Base-by-base conservation (phyloP, 441 rosid genomes). In the Pelargonium citronellum region DNA sequence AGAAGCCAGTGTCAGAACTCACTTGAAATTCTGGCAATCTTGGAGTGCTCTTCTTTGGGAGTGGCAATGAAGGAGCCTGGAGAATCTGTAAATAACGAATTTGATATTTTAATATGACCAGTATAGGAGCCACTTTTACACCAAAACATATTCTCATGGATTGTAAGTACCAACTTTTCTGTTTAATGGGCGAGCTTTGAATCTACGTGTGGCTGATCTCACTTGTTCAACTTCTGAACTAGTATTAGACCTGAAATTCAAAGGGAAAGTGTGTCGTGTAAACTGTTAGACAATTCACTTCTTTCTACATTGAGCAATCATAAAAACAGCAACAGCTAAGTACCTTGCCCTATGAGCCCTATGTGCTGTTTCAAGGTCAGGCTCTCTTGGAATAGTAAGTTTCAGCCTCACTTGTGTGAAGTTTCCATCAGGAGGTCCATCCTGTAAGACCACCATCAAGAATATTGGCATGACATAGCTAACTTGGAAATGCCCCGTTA, bases 101-200 rank as follows among this genome's bases (percentile, higher is more conserved):
- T 60, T 74, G 41, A 76, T 27, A 62, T 8, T 5, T 62, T 72
- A 62, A 47, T 11, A 64, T 43, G 43, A 64, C 46, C 16, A 69
- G 68, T 67, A 7, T 70, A 27, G 47, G 61, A 75, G 47, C 20
- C 34, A 44, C 41, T 43, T 11, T 51, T 13, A 19, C 20, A 75
- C 53, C 39, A 73, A 61, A 47, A 61, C 58, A 5, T 65, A 53
- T 22, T 64, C 39, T 24, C 22, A 69, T 47, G 8, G 20, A 68
- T 60, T 68, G 68, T 53, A 74, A 69, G 49, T 62, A 77, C 84
- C 68, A 73, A 95, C 98, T 83, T 95, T 95, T 81, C 90, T 83
- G 81, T 92, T 92, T 69, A 95, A 80, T 53, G 96, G 98, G 12
- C 92, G 88, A 55, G 98, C 97, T 91, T 82, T 95, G 78, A 89